These are phyloP conservation scores for Fusarium humuli DNA, from an alignment of 2,329 filamentous ascomycete genomes.

Conservation along the genomic window DNA sequence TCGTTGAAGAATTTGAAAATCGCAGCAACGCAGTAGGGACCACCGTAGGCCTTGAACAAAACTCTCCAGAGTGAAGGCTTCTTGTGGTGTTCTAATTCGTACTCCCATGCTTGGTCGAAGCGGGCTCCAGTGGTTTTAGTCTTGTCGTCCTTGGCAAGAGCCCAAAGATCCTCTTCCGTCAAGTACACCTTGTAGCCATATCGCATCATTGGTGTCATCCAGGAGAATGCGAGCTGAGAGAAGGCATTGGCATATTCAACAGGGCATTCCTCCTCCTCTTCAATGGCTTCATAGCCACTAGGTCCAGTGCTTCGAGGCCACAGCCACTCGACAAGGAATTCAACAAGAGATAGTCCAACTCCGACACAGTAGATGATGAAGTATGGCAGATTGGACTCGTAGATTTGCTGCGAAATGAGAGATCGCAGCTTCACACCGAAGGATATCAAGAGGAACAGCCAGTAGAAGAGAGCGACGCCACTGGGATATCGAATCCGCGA, in stretches of 20 bases:
- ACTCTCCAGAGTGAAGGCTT: slow-evolving; percentile 82
- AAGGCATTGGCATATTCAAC: slow-evolving; percentile 95
- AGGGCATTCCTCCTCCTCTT: slow-evolving; percentile 73
- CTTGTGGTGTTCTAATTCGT: slow-evolving; percentile 77
- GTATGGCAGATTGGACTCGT: slow-evolving; percentile 74
- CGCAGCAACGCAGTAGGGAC: slow-evolving; percentile 82
- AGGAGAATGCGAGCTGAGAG: slow-evolving; percentile 91
- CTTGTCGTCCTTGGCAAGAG: slow-evolving; percentile 81
- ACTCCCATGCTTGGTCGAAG: slow-evolving; percentile 81
- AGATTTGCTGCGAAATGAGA: slow-evolving; percentile 80
- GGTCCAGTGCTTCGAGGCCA: slow-evolving; percentile 76
- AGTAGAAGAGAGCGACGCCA: slow-evolving; percentile 90
- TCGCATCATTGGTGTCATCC: slow-evolving; percentile 99
- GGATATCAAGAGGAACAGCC: slow-evolving; percentile 85
- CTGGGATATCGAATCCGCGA: slow-evolving; percentile 85
- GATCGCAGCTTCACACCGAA: slow-evolving; percentile 88
- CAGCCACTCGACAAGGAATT: slow-evolving; percentile 86
- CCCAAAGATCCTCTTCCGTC: slow-evolving; percentile 97
- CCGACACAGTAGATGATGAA: slow-evolving; percentile 81
- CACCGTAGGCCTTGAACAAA: slow-evolving; percentile 84
- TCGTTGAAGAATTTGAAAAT: slow-evolving; percentile 93
- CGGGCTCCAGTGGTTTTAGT: slow-evolving; percentile 77
- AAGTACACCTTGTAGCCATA: slow-evolving; percentile 91
- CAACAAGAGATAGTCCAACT: slow-evolving; percentile 74
- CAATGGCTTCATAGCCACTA: slow-evolving; percentile 68